These are phyloP conservation scores for Aspergillus haitiensis DNA, from an alignment of 495 filamentous ascomycete species.

Conservation along the genomic window DNA sequence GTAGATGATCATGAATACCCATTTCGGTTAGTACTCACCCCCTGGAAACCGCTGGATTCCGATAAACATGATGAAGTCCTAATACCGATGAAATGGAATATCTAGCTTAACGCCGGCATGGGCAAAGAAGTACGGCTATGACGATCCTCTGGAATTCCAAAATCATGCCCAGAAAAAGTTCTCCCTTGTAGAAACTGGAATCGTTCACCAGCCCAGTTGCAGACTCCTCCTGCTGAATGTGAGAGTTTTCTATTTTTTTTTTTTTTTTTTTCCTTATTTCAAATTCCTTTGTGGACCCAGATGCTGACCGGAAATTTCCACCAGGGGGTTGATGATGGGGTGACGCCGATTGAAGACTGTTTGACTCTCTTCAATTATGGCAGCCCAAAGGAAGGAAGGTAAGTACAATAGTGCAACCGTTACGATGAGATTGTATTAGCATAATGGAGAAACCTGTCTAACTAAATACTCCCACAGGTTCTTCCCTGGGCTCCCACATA, in stretches of 20 bases:
- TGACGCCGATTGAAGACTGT: constrained; percentile 79
- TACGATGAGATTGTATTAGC: no score
- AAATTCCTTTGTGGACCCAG: neutral
- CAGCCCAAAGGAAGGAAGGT: constrained; percentile 69
- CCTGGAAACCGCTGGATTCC: neutral
- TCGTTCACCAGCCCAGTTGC: constrained; percentile 61
- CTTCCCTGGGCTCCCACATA: constrained; percentile 60
- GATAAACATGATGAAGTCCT: neutral
- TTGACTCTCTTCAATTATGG: constrained; percentile 68
- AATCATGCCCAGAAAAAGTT: constrained; percentile 65
- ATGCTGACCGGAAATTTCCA: constrained; percentile 7
- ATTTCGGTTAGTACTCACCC: constrained; percentile 55
- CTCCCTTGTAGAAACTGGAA: constrained; percentile 69
- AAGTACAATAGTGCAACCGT: neutral
- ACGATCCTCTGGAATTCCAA: constrained; percentile 58
- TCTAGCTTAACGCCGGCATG: constrained; percentile 60
- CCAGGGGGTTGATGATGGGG: constrained; percentile 65
- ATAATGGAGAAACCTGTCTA: neutral
- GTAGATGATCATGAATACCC: constrained; percentile 79
- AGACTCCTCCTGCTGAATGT: constrained; percentile 69
- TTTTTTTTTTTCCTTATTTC: no score
- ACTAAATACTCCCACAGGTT: constrained; percentile 27
- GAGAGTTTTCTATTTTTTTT: constrained; percentile 22
- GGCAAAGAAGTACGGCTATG: constrained; percentile 70
- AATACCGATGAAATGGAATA: no score